Evolutionary conservation across 257 asterid genomes (phyloP).

Genomic region (Solanum lycopersicoides): DNA sequence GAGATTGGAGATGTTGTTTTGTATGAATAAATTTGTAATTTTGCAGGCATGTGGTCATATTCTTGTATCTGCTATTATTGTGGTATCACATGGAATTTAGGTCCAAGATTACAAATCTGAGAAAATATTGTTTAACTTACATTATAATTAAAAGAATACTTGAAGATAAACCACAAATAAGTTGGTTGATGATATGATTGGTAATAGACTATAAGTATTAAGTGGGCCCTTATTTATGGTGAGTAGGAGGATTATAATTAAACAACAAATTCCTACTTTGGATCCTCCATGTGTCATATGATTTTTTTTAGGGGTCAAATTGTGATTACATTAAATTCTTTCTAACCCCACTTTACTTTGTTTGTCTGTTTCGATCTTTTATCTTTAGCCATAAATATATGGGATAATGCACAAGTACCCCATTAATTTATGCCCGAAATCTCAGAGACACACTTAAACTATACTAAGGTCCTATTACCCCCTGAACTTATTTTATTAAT

Average conservation of each 20-base stretch:
- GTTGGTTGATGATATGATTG: constrained; percentile 25
- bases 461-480: too few species aligned
- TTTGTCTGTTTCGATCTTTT: too few species aligned
- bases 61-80: constrained; percentile 28
- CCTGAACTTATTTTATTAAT: too few species aligned
- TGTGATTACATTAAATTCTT: not conserved
- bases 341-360: not conserved
- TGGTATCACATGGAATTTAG: constrained; percentile 14
- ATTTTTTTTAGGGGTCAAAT: not conserved
- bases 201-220: constrained; percentile 3
- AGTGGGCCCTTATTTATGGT: constrained; percentile 5
- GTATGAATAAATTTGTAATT: not conserved
- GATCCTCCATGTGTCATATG: not conserved
- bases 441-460: too few species aligned
- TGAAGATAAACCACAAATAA: not conserved
- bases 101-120: not conserved
- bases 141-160: constrained; percentile 1
- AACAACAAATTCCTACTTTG: not conserved
- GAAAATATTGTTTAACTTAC: not conserved
- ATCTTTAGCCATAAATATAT: not conserved
- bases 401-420: too few species aligned
- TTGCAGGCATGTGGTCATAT: constrained; percentile 41
- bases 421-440: too few species aligned
- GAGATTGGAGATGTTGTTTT: not conserved
- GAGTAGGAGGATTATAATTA: not conserved